phyloP scores from a whole-genome alignment of 306 rosid genomes.

The Glycine soja region DNA sequence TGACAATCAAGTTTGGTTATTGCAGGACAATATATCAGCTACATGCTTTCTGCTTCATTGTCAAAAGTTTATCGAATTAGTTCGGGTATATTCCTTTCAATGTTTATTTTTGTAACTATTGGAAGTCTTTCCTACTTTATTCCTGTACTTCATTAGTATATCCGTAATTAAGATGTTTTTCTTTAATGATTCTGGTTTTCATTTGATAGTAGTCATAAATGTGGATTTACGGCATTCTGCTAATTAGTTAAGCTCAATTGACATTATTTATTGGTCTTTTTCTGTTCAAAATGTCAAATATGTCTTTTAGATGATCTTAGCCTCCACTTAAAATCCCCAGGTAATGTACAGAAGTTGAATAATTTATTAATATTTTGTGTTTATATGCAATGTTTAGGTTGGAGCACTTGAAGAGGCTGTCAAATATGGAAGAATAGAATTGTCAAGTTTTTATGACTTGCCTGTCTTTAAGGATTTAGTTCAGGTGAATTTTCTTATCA shows the following conservation, averaged over 20 bases:
- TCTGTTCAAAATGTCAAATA: slow-evolving; percentile 5
- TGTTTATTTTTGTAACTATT: slow-evolving; percentile 31
- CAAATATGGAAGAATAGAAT: slow-evolving; percentile 79
- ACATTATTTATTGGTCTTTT: background rate
- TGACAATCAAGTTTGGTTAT: slow-evolving; percentile 45
- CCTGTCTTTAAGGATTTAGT: slow-evolving; percentile 78
- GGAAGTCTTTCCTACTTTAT: background rate
- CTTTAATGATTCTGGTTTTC: background rate
- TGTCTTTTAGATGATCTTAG: background rate
- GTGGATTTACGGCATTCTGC: slow-evolving; percentile 14
- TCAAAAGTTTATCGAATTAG: slow-evolving; percentile 93
- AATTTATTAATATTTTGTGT: slow-evolving; percentile 19
- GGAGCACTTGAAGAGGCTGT: slow-evolving; percentile 94
- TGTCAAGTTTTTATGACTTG: slow-evolving; percentile 72
- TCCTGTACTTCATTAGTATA: background rate
- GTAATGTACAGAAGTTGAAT: slow-evolving; percentile 16
- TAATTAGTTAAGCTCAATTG: background rate
- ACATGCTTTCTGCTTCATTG: slow-evolving; percentile 95
- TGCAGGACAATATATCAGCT: slow-evolving; percentile 94
- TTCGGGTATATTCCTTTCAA: slow-evolving; percentile 75
- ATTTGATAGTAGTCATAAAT: slow-evolving; percentile 27
- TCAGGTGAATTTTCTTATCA: slow-evolving; percentile 58
- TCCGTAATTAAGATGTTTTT: background rate
- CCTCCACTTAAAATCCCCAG: slow-evolving; percentile 25
- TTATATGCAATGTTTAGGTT: slow-evolving; percentile 59